Evolutionary conservation across 129 eudicot genomes (phyloP).

Genomic region (Helianthus annuus): DNA sequence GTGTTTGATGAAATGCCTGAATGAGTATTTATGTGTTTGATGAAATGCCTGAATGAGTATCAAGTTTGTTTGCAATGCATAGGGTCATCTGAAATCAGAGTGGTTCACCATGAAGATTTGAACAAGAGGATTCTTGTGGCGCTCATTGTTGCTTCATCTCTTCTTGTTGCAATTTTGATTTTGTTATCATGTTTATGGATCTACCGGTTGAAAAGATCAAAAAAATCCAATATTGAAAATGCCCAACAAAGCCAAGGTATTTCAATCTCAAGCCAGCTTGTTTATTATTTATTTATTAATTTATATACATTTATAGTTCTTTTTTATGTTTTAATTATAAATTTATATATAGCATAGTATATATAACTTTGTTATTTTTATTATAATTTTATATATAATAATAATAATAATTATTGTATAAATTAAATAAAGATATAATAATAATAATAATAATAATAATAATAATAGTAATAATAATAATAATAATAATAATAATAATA

Average conservation of each 20-base stretch:
- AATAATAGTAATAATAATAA: no score
- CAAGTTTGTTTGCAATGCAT: constrained; percentile 11
- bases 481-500: no score
- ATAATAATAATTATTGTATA: no score
- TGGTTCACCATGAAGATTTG: constrained; percentile 64
- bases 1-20: constrained; percentile 9
- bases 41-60: neutral
- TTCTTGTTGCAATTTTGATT: constrained; percentile 66
- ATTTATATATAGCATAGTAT: no score
- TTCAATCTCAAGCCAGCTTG: no score
- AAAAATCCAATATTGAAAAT: constrained; percentile 33
- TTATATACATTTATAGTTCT: no score
- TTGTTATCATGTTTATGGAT: constrained; percentile 63
- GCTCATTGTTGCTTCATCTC: constrained; percentile 67
- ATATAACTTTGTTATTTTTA: no score
- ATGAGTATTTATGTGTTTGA: constrained; percentile 2
- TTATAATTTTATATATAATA: no score
- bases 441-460: no score
- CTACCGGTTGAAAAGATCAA: constrained; percentile 47
- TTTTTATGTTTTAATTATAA: no score
- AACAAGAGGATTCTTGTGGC: constrained; percentile 75
- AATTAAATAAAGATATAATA: no score
- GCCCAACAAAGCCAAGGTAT: constrained; percentile 59
- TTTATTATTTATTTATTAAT: no score
- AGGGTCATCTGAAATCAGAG: constrained; percentile 51